Percentiles rank a stretch among this genome's conserved stretches.
Conservation (phyloP, 148 eudicot genomes). For the Fagopyrum tataricum region DNA sequence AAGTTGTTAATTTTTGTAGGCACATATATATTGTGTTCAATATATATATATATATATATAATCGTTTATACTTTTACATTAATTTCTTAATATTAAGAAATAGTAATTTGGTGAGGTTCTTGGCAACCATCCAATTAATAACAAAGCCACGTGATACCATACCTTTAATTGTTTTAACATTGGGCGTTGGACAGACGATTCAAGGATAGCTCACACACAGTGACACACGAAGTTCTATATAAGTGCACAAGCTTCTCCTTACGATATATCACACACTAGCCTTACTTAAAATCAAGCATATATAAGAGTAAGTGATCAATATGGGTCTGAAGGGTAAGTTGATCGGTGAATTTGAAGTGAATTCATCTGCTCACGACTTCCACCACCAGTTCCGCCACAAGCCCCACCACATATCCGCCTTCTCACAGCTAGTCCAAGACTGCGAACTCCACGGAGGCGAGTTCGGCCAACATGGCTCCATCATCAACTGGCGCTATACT, state of each 20-base stretch:
- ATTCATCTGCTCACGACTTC: conserved; percentile 6
- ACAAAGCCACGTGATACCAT: no score
- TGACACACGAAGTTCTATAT: background rate
- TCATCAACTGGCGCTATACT: conserved; percentile 7
- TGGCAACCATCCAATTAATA: no score
- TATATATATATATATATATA: no score
- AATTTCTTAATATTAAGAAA: no score
- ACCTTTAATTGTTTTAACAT: no score
- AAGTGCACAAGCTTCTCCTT: background rate
- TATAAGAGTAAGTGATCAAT: background rate
- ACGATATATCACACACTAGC: background rate
- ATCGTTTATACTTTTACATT: no score
- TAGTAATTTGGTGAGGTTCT: no score
- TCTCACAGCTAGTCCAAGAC: conserved; percentile 7
- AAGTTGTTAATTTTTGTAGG: no score
- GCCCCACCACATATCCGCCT: conserved; percentile 9
- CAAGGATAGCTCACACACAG: no score
- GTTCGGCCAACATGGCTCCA: conserved; percentile 11
- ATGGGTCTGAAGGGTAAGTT: conserved; percentile 13
- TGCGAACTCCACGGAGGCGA: conserved; percentile 10
- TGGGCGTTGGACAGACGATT: no score
- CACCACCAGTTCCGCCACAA: conserved; percentile 2
- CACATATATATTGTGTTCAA: no score
- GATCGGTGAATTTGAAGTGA: conserved; percentile 2
- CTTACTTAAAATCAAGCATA: no score